Percentiles rank a stretch among this genome's conserved stretches.
Conservation (phyloP, 352 stramenopile species). For the Pythium scleroteichum region DNA sequence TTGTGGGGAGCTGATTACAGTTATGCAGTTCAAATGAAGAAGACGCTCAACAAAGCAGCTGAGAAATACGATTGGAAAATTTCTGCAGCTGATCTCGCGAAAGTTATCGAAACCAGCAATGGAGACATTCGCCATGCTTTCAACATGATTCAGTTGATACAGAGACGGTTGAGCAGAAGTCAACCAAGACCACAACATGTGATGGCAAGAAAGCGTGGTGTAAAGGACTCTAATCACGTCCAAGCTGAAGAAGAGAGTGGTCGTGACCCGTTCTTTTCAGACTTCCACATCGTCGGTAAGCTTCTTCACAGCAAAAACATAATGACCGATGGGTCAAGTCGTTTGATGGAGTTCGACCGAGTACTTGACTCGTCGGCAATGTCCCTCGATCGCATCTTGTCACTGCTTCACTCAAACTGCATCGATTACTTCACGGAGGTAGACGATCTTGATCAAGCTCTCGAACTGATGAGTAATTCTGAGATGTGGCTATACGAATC, state of each 20-base stretch:
- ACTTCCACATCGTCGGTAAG: slow-evolving; percentile 82
- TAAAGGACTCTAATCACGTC: too few relatives aligned
- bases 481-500: slow-evolving; percentile 57
- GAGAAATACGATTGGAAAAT: slow-evolving; percentile 36
- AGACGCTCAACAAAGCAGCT: slow-evolving; percentile 48
- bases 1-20: too few relatives aligned
- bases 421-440: slow-evolving; percentile 73
- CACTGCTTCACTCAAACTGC: slow-evolving; percentile 76
- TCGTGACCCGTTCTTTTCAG: slow-evolving; percentile 77
- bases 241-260: slow-evolving; percentile 8
- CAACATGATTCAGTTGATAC: slow-evolving; percentile 69
- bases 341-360: slow-evolving; percentile 38
- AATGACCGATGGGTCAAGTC: slow-evolving; percentile 1
- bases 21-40: slow-evolving; percentile 65
- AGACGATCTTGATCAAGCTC: slow-evolving; percentile 58
- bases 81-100: slow-evolving; percentile 35
- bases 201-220: neutral
- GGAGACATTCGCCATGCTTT: slow-evolving; percentile 81
- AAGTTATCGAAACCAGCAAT: slow-evolving; percentile 61
- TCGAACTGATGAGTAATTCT: slow-evolving; percentile 71
- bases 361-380: slow-evolving; percentile 60
- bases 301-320: slow-evolving; percentile 59
- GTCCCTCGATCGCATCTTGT: slow-evolving; percentile 56
- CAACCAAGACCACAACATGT: slow-evolving; percentile 10
- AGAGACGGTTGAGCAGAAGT: slow-evolving; percentile 20